Base-by-base conservation (phyloP, 352 stramenopile genomes). In the Ophiocytium majus region DNA sequence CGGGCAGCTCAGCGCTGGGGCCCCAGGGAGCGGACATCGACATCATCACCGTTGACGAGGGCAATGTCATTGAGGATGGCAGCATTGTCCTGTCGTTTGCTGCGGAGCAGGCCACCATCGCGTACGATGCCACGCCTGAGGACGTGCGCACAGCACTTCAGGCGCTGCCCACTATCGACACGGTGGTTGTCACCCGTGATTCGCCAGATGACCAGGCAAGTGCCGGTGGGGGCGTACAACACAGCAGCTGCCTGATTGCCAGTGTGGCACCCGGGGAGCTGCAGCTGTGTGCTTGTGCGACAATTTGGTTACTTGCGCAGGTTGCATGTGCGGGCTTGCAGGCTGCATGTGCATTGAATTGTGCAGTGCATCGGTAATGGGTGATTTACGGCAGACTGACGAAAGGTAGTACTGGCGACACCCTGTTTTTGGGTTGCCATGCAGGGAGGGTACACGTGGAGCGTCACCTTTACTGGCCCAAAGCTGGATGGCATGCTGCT, bases 391-490 rank as follows among this genome's bases (percentile, higher is more conserved):
- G n/a, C n/a, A n/a, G n/a, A n/a, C n/a, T n/a, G n/a, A n/a, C n/a
- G n/a, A n/a, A n/a, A n/a, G n/a, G n/a, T n/a, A n/a, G n/a, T n/a
- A n/a, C n/a, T n/a, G n/a, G n/a, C n/a, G n/a, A n/a, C n/a, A n/a
- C n/a, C n/a, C n/a, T n/a, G n/a, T n/a, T n/a, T n/a, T n/a, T n/a
- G n/a, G n/a, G n/a, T n/a, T n/a, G n/a, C n/a, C n/a, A n/a, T n/a
- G 90, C 92, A 97, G 83, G 92, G 92, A 1, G 94, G 95, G 0
- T 98, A 95, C 89, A 97, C 92, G 76, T 98, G 95, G 95, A 96
- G 92, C n/a, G 91, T 98, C 17, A 89, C 86, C 43, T 88, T 89
- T 31, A 82, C 81, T 0, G 81, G 80, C 49, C 37, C 57, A 50
- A 85, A 81, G 36, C 76, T 76, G 86, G 86, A 78, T 17, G 66